These are phyloP conservation scores for Trichocomaceae sp. DNA, from an alignment of 2,329 filamentous ascomycete species.

Conservation along the genomic window DNA sequence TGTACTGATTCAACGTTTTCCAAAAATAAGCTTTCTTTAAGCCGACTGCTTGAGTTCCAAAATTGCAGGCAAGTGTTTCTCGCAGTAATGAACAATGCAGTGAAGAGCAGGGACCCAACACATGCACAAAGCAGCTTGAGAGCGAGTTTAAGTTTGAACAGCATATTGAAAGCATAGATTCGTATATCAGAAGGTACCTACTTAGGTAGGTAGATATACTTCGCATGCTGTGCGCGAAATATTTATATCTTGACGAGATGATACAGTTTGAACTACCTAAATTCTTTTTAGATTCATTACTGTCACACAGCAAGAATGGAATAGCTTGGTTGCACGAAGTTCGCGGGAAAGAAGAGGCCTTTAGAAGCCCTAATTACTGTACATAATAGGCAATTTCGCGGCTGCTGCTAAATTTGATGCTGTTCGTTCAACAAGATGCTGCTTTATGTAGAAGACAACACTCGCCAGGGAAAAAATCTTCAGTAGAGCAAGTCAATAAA, in stretches of 20 bases:
- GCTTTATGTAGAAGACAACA: too few relatives aligned
- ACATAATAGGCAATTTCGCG: too few relatives aligned
- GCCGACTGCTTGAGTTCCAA: neutral
- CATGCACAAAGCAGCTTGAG: neutral
- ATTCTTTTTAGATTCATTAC: too few relatives aligned
- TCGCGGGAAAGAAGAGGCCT: too few relatives aligned
- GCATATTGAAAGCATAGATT: neutral
- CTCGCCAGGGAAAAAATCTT: too few relatives aligned
- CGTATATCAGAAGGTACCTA: neutral
- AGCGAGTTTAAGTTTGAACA: neutral
- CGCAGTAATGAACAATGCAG: neutral
- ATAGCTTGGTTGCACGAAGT: too few relatives aligned
- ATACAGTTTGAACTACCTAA: neutral
- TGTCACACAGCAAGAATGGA: too few relatives aligned
- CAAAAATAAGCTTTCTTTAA: neutral
- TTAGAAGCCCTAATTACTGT: too few relatives aligned
- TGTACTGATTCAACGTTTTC: neutral
- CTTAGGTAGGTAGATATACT: neutral
- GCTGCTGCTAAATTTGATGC: too few relatives aligned
- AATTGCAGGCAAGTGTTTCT: neutral
- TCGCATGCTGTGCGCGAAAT: neutral
- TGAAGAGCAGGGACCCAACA: slow-evolving; percentile 3
- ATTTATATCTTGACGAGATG: neutral
- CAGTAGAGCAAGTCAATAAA: too few relatives aligned
- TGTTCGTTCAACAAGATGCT: too few relatives aligned